Evolutionary conservation across 2,329 filamentous ascomycete species (phyloP), one percentile per base, ranked within the genome.

Genomic region (Trichoderma endophyticum): DNA sequence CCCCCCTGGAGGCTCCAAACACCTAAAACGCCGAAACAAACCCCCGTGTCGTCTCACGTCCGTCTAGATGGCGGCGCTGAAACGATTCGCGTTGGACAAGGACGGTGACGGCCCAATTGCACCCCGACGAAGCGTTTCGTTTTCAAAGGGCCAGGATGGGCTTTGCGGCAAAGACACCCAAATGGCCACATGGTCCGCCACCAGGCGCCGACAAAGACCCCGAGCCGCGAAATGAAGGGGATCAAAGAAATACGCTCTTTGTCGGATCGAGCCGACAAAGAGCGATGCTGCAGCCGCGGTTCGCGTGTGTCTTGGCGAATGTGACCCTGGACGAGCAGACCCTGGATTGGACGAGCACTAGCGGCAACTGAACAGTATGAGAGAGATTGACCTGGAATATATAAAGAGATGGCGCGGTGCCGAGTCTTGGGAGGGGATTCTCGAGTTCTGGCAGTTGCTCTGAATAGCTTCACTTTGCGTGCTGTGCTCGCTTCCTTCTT

Each of bases 401-500:
- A 51, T 71, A 71, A 59, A 51, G 12, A 3, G 60, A 36, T 4
- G 34, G 43, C 48, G 43, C 21, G 15, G 24, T 60, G 51, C 48
- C 69, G 12, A 26, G 51, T 67, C 39, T 39, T 21, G 34, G 11
- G 60, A 56, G 30, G 6, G 36, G 69, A 34, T 28, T 61, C 51
- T 61, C 28, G 63, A 70, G 39, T 32, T 64, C 59, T 65, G 30
- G 30, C 39, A 24, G 51, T 61, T 62, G 66, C 48, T 71, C 57
- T 57, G 39, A 54, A 73, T 71, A 65, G 72, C 73, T 65, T 74
- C 73, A 71, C 48, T 70, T 68, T 72, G 64, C 67, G 71, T 72
- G 71, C 71, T 14, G 71, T 69, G 70, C 59, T 66, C 64, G 65
- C 65, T 68, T 60, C 65, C 39, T 61, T 69, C 66, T 32, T 60